These are phyloP conservation scores for Xylaria hypoxylon DNA, from an alignment of 2,329 filamentous ascomycete species.

Conservation along the genomic window DNA sequence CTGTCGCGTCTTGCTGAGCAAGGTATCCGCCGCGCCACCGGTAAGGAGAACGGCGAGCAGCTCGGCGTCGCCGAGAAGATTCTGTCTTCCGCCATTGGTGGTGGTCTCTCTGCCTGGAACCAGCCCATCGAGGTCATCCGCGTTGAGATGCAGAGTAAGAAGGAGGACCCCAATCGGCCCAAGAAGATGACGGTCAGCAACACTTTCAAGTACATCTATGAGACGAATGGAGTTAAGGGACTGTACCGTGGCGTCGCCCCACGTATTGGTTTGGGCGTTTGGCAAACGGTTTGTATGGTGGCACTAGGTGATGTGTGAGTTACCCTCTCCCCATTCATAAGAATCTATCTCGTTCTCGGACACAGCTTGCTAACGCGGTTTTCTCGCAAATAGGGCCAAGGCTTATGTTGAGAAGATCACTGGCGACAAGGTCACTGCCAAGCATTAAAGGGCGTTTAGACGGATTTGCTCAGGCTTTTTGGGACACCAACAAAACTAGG, in stretches of 20 bases:
- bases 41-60: slow-evolving; percentile 84
- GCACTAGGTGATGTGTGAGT: slow-evolving; percentile 96
- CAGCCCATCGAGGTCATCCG: slow-evolving; percentile 99
- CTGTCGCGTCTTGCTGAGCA: slow-evolving; percentile 91
- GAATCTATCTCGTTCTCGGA: slow-evolving; percentile 15
- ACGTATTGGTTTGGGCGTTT: slow-evolving; percentile 93
- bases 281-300: slow-evolving; percentile 99
- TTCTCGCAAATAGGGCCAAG: slow-evolving; percentile 66
- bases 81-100: slow-evolving; percentile 84
- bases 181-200: slow-evolving; percentile 99
- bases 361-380: slow-evolving; percentile 43
- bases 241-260: slow-evolving; percentile 96
- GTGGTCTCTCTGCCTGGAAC: slow-evolving; percentile 97
- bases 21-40: slow-evolving; percentile 81
- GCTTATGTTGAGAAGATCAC: slow-evolving; percentile 74
- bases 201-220: slow-evolving; percentile 87
- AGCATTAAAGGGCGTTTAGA: slow-evolving; percentile 67
- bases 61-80: slow-evolving; percentile 88
- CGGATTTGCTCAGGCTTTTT: slow-evolving; percentile 41
- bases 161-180: slow-evolving; percentile 93
- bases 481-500: slow-evolving; percentile 37
- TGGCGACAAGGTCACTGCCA: slow-evolving; percentile 72
- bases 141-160: slow-evolving; percentile 99
- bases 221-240: slow-evolving; percentile 86
- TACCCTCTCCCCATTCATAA: slow-evolving; percentile 22